Evolutionary conservation across 345 rosid genomes (phyloP).

Genomic region (Jatropha curcas): DNA sequence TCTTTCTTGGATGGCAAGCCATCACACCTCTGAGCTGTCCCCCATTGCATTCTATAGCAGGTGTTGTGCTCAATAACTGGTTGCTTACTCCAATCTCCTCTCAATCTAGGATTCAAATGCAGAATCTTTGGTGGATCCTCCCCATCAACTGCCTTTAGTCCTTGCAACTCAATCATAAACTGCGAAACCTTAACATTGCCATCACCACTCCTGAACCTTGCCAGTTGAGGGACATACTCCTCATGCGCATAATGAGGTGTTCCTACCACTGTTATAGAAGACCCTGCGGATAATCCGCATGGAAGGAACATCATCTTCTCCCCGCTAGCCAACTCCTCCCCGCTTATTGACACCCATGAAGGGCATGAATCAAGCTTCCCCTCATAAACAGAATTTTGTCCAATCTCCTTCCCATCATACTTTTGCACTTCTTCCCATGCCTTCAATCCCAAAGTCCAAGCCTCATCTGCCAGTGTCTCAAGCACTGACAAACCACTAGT

Average conservation of each 20-base stretch:
- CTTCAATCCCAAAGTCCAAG: conserved; percentile 84
- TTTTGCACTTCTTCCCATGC: conserved; percentile 86
- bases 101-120: conserved; percentile 90
- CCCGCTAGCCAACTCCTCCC: conserved; percentile 67
- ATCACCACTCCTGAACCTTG: conserved; percentile 46
- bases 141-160: conserved; percentile 83
- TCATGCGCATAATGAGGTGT: conserved; percentile 82
- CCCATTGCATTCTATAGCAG: conserved; percentile 99
- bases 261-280: conserved; percentile 91
- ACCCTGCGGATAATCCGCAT: conserved; percentile 93
- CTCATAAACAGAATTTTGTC: conserved; percentile 38
- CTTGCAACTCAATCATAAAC: conserved; percentile 94
- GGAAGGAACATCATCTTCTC: conserved; percentile 80
- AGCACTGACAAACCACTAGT: conserved; percentile 58
- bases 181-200: conserved; percentile 83
- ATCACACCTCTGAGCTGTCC: conserved; percentile 89
- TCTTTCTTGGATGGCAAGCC: conserved; percentile 81
- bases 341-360: conserved; percentile 70
- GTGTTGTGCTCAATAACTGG: conserved; percentile 98
- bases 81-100: conserved; percentile 85
- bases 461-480: conserved; percentile 91
- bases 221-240: conserved; percentile 79
- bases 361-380: conserved; percentile 70
- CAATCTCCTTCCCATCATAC: conserved; percentile 45
- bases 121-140: conserved; percentile 96